Conservation (phyloP, 768 basidiomycete genomes). For the Boletellus emodensis region DNA sequence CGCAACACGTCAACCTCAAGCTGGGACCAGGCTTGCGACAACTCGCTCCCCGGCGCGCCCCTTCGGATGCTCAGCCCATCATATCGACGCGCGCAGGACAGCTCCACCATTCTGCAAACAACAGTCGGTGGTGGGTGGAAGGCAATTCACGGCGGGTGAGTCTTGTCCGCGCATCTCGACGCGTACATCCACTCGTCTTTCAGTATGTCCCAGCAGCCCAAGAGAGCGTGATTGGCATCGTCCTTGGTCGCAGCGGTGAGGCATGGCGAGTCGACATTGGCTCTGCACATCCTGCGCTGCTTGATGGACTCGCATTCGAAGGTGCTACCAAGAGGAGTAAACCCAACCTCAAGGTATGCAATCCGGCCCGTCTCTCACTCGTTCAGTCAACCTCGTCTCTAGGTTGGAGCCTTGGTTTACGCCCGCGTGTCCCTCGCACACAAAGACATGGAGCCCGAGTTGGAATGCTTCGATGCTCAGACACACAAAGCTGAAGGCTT, state of each 20-base stretch:
- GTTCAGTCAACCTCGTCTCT: constrained; percentile 7
- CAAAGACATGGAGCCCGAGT: constrained; percentile 97
- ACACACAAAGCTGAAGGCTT: constrained; percentile 90
- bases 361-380: neutral
- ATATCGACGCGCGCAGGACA: constrained; percentile 67
- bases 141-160: constrained; percentile 79
- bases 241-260: constrained; percentile 80
- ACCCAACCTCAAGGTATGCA: constrained; percentile 82
- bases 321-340: constrained; percentile 92
- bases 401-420: constrained; percentile 91
- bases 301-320: constrained; percentile 93
- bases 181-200: neutral
- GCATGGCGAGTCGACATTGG: constrained; percentile 95
- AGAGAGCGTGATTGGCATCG: constrained; percentile 83
- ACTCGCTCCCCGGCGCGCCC: constrained; percentile 30
- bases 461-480: constrained; percentile 94
- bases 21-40: constrained; percentile 81
- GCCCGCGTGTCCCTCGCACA: constrained; percentile 91
- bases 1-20: constrained; percentile 75
- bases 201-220: constrained; percentile 91
- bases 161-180: neutral
- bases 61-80: constrained; percentile 21
- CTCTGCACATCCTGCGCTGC: constrained; percentile 73
- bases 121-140: constrained; percentile 87
- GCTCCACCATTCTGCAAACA: constrained; percentile 65